Base-by-base conservation (phyloP, 2,329 filamentous ascomycete genomes). In the Xylariaceae sp. region DNA sequence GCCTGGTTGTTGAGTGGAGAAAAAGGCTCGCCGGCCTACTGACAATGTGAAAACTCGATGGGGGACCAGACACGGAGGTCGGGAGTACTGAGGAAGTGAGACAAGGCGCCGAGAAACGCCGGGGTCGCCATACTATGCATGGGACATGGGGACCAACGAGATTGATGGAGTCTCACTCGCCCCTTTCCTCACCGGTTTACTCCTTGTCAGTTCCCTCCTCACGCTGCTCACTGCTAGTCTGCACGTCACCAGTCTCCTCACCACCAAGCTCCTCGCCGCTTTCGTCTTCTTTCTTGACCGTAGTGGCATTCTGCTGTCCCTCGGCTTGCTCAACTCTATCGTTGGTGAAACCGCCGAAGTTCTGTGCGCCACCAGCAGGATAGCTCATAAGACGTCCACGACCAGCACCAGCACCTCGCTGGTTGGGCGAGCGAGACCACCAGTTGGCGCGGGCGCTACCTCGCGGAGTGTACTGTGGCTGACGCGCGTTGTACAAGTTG, bases 401-500 rank as follows among this genome's bases (percentile, higher is more conserved):
- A 30, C 23, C 23, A 30, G 4, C 23, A 30, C 23, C 23, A 30
- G 4, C 23, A 30, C 23, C 23, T 30, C 4, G 23, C 5, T 30
- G 23, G 23, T 30, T 30, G 23, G 23, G 23, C 5, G 23, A 30
- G 4, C 23, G 23, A 30, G 23, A 30, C 4, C 58, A 30, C 51
- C 47, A 9, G 60, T 39, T 34, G 57, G 55, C 7, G 23, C 23
- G 2, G 60, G 55, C 11, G n/a, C 55, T 30, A 39, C 49, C 57
- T 37, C 54, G 55, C 1, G 62, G 23, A 9, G 59, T 17, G 56
- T 58, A 49, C 45, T 49, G 57, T 2, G 52, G 42, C 18, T 59
- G 57, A 23, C 56, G 57, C 18, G 50, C 55, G 17, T 64, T 60
- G n/a, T 64, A 64, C 47, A 60, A 64, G 17, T 55, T 59, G 53